Evolutionary conservation across 148 eudicot species (phyloP), one percentile per base, ranked within the genome.

Genomic region (Dianthus caryophyllus): DNA sequence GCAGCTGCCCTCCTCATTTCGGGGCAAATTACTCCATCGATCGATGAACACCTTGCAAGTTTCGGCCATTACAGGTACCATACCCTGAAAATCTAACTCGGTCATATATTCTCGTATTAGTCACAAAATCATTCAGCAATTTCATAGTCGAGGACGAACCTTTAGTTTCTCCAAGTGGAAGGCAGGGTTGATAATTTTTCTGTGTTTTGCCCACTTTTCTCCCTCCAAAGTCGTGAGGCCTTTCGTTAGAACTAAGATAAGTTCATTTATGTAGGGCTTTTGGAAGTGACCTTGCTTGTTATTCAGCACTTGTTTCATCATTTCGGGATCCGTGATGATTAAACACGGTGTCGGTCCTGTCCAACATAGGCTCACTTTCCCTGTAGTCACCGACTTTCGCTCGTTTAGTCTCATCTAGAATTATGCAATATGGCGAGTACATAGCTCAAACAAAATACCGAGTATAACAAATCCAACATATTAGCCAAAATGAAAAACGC

Each of bases 251-350:
- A 67, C 67, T 39, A 67, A 25, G 30, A 73, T 44, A 20, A 30
- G 61, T 8, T 71, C 61, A 33, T 16, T 39, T 26, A 73, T 24
- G 71, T 59, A 73, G 20, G 67, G 76, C 61, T 73, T 73, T 60
- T 52, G 51, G 53, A 73, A 66, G 61, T 73, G 76, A 24, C 84
- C 84, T 73, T 72, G 61, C 68, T 78, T 80, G 77, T 84, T 80
- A 8, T 46, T 60, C 1, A 73, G 71, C 71, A 84, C 84, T 76
- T 80, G 78, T 68, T 76, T 81, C 61, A 81, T 78, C 69, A 78
- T 51, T 53, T 71, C 77, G 22, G 83, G 73, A 26, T 84, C 81
- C 60, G 63, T 51, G 54, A 81, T 67, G 21, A 76, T 76, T 69
- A 81, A 20, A 64, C 76, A 68, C 5, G 84, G 84, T 29, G 82